A percentile compares a stretch with the other conserved stretches of the same genome.
phyloP scores from a whole-genome alignment of 257 asterid species.

The Knoxia roxburghii region DNA sequence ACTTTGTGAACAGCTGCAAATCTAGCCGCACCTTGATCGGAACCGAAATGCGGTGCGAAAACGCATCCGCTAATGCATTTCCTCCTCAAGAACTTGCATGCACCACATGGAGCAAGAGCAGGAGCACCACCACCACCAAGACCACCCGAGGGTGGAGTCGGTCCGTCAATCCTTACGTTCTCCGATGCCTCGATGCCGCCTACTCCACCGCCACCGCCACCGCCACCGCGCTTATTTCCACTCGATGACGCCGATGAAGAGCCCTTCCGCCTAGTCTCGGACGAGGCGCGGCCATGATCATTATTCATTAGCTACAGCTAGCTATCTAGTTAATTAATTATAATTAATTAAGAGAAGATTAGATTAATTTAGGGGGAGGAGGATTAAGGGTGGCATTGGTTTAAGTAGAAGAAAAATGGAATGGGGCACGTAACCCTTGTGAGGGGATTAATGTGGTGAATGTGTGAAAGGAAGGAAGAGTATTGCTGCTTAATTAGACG shows the following conservation, averaged over 20 bases:
- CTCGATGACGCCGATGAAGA: too few species aligned
- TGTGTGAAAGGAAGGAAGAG: conserved; percentile 17
- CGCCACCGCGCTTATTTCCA: too few species aligned
- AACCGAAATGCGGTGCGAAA: conserved; percentile 76
- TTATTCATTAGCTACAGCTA: too few species aligned
- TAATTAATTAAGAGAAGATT: too few species aligned
- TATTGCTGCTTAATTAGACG: neutral
- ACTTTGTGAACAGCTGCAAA: conserved; percentile 93
- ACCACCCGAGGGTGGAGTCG: too few species aligned
- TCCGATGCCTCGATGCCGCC: too few species aligned
- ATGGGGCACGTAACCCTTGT: conserved; percentile 68
- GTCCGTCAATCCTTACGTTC: too few species aligned
- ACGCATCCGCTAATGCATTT: conserved; percentile 73
- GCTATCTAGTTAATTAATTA: too few species aligned
- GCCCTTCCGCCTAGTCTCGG: too few species aligned
- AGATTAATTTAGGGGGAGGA: neutral
- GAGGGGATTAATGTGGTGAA: conserved; percentile 38
- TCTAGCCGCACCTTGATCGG: conserved; percentile 83
- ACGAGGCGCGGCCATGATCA: too few species aligned
- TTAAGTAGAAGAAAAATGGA: conserved; percentile 17
- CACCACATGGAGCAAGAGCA: conserved; percentile 68
- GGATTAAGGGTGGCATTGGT: conserved; percentile 23
- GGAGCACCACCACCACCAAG: too few species aligned
- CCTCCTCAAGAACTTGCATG: conserved; percentile 93
- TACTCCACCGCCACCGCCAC: too few species aligned